Base-by-base conservation (phyloP, 768 basidiomycete species). In the Lactarius hengduanensis region DNA sequence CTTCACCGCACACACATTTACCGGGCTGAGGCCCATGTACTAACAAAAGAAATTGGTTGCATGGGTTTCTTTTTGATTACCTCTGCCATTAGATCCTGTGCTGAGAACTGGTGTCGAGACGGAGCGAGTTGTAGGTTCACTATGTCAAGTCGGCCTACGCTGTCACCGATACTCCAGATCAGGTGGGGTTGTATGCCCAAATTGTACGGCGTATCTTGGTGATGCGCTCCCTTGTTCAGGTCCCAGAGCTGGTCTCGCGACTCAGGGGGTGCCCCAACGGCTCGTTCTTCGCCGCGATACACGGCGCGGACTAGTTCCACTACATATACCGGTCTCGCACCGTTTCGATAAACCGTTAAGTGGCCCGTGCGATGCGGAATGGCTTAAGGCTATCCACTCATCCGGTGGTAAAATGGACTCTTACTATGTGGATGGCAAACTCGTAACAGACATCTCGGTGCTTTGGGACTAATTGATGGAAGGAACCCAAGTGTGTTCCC, bases 1-100 rank as follows among this genome's bases (percentile, higher is more conserved):
- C 67, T 96, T 96, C 77, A 95, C 93, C 6, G 92, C 94, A 32
- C 96, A 96, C 74, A 96, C n/a, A n/a, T 96, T 94, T 98, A 96
- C 74, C 83, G 96, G 20, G 94, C 94, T 10, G 94, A 96, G 76
- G 94, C 86, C n/a, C n/a, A 90, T 64, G 83, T 84, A 74, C 69
- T 79, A 61, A 34, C 43, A 61, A 15, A 45, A 30, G 50, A 34
- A 0, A 47, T 26, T 8, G 15, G 11, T 53, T 58, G 34, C 26
- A 0, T n/a, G 55, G 20, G 47, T 1, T 56, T 32, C 59, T 26
- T 32, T 32, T 1, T 47, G 36, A 63, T 54, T 22, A 26, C 16
- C 15, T 53, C 20, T 61, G 75, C 57, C 54, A n/a, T 22, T 32
- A 73, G 86, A 97, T 98, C 69, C 81, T 98, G 2, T 98, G 96